Percentiles rank a stretch among this genome's conserved stretches.
Evolutionary conservation across 192 early-diverging fungal genomes (phyloP).

Genomic region (Coemansia pectinata): DNA sequence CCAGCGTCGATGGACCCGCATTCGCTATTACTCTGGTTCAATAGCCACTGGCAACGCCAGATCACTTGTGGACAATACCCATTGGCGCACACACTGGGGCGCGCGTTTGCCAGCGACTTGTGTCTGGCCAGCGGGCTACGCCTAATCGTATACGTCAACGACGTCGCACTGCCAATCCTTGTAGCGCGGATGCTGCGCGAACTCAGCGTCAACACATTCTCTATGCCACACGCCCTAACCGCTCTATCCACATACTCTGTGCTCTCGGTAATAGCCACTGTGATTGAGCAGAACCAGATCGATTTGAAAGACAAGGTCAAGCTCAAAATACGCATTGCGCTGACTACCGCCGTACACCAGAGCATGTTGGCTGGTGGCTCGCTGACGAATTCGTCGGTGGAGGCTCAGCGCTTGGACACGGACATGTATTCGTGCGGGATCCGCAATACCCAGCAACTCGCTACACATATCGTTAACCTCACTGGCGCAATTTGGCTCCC

Average conservation of each 20-base stretch:
- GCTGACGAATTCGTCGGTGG: not conserved
- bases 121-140: conserved; percentile 18
- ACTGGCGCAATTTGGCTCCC: conserved; percentile 26
- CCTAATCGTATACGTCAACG: conserved; percentile 23
- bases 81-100: conserved; percentile 10
- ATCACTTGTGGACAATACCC: not conserved
- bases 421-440: conserved; percentile 36
- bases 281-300: conserved; percentile 47
- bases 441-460: conserved; percentile 11
- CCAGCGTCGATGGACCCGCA: conserved; percentile 13
- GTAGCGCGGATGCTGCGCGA: conserved; percentile 27
- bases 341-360: conserved; percentile 25
- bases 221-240: not conserved
- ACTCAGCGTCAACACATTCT: not conserved
- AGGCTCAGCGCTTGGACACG: not conserved
- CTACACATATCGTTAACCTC: conserved; percentile 14
- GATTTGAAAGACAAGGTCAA: conserved; percentile 25
- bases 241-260: conserved; percentile 6
- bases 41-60: conserved; percentile 15
- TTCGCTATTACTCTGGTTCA: not conserved
- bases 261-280: not conserved
- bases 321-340: conserved; percentile 21
- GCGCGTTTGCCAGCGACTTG: conserved; percentile 22
- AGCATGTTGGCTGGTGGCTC: not conserved
- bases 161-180: conserved; percentile 16